Evolutionary conservation across 2,329 filamentous ascomycete genomes (phyloP).

Genomic region (Curvularia lunata): DNA sequence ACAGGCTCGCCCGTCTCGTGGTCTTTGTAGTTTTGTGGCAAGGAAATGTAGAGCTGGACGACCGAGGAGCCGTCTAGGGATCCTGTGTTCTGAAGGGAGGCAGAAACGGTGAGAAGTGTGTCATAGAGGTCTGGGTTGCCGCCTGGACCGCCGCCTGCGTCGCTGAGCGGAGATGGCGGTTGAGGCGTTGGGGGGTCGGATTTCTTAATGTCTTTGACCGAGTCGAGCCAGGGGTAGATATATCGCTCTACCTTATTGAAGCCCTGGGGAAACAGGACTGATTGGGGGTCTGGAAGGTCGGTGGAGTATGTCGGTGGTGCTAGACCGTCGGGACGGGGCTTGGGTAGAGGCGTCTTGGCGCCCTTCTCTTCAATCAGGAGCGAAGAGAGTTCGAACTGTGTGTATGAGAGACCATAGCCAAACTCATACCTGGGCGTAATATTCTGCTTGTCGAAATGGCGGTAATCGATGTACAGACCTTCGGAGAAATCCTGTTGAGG

Average conservation of each 20-base stretch:
- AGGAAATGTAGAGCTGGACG: conserved; percentile 63
- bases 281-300: conserved; percentile 61
- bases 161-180: conserved; percentile 62
- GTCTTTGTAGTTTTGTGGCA: conserved; percentile 54
- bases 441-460: conserved; percentile 79
- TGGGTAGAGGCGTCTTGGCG: conserved; percentile 52
- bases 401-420: conserved; percentile 85
- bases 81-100: conserved; percentile 69
- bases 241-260: conserved; percentile 71
- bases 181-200: conserved; percentile 59
- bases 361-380: conserved; percentile 54
- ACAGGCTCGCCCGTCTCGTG: conserved; percentile 53
- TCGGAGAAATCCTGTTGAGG: conserved; percentile 86
- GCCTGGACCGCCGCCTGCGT: conserved; percentile 71
- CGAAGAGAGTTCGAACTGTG: conserved; percentile 69
- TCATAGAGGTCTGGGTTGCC: conserved; percentile 72
- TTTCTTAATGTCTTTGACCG: conserved; percentile 56
- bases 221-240: conserved; percentile 73
- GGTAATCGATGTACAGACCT: conserved; percentile 87
- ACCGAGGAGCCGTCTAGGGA: conserved; percentile 59
- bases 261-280: conserved; percentile 65
- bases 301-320: conserved; percentile 57
- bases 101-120: conserved; percentile 57
- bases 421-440: conserved; percentile 84
- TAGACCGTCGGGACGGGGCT: conserved; percentile 44